phyloP scores from a whole-genome alignment of 164 flowering plant species.

The Echeveria elegans region DNA sequence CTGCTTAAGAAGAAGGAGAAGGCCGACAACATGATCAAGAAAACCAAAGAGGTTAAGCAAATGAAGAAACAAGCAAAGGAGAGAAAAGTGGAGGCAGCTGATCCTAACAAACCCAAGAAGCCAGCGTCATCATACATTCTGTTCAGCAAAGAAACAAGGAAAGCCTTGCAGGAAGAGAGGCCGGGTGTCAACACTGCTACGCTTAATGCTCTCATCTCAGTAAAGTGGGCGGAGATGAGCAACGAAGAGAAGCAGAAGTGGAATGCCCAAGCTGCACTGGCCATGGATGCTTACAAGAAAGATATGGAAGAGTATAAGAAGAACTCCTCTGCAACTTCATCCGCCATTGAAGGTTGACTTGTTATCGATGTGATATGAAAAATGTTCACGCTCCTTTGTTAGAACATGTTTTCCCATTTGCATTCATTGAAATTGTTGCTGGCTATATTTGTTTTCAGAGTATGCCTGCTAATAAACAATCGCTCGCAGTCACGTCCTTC shows the following conservation, averaged over 20 bases:
- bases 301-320: conserved; percentile 77
- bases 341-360: conserved; percentile 3
- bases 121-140: conserved; percentile 83
- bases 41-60: conserved; percentile 61
- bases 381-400: neutral
- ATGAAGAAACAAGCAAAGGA: conserved; percentile 48
- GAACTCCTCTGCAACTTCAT: conserved; percentile 16
- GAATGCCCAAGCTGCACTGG: conserved; percentile 58
- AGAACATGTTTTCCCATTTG: neutral
- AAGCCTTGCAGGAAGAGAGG: conserved; percentile 44
- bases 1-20: conserved; percentile 92
- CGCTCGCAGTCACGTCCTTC: no score
- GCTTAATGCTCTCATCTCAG: conserved; percentile 59
- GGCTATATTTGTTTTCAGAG: no score
- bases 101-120: conserved; percentile 87
- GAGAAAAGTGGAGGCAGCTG: conserved; percentile 27
- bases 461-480: no score
- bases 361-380: neutral
- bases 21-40: conserved; percentile 75
- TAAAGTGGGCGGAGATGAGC: conserved; percentile 86
- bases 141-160: conserved; percentile 80
- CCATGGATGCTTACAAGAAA: conserved; percentile 79
- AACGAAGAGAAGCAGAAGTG: conserved; percentile 60
- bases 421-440: neutral
- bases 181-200: conserved; percentile 55